These are phyloP conservation scores for Pseudogymnoascus sp. DNA, from an alignment of 2,329 filamentous ascomycete species.

Conservation along the genomic window DNA sequence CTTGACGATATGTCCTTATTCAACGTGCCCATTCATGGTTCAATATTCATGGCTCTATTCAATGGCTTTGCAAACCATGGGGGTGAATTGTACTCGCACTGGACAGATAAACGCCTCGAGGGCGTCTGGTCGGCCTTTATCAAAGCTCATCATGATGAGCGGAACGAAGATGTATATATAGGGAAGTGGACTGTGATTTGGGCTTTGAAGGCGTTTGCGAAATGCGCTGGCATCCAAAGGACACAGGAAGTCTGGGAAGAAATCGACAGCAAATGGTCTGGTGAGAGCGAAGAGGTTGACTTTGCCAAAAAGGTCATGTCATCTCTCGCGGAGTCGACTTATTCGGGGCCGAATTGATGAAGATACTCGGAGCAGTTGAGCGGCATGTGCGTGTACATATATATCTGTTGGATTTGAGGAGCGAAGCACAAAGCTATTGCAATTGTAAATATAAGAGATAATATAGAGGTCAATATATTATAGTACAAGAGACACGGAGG, in stretches of 20 bases:
- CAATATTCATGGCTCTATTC: conserved; percentile 73
- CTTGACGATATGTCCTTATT: conserved; percentile 73
- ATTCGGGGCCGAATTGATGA: not conserved
- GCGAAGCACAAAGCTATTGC: not conserved
- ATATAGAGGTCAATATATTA: not conserved
- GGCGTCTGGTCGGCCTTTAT: conserved; percentile 59
- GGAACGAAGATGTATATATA: conserved; percentile 39
- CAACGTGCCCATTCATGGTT: conserved; percentile 59
- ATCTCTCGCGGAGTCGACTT: conserved; percentile 14
- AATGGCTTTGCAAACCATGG: conserved; percentile 74
- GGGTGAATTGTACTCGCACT: conserved; percentile 53
- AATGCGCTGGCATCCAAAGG: conserved; percentile 27
- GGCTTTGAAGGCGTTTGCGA: conserved; percentile 54
- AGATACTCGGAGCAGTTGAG: not conserved
- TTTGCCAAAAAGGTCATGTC: conserved; percentile 21
- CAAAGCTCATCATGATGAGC: conserved; percentile 38
- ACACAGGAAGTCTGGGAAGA: conserved; percentile 25
- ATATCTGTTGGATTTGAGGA: not conserved
- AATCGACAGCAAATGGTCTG: conserved; percentile 24
- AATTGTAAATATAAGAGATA: not conserved
- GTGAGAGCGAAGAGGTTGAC: conserved; percentile 23
- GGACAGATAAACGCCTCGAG: conserved; percentile 63
- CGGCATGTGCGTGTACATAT: conserved; percentile 1
- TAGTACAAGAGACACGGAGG: not conserved
- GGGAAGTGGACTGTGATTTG: conserved; percentile 54